Base-by-base conservation (phyloP, 2,329 filamentous ascomycete species). In the Aaosphaeria arxii region DNA sequence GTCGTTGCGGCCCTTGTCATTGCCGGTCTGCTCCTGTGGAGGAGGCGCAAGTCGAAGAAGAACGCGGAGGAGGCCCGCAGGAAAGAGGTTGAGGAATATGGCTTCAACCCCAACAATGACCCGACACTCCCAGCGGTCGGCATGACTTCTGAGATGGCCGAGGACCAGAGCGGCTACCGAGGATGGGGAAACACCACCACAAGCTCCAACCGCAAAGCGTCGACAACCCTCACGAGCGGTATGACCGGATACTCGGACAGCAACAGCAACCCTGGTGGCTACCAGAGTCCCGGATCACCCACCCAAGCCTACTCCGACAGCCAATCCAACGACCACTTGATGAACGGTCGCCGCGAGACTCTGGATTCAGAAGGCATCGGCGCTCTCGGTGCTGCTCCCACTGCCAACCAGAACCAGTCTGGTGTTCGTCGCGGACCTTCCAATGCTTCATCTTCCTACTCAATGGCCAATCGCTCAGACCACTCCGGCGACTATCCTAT, bases 61-160 rank as follows among this genome's bases (percentile, higher is more conserved):
- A 83, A 84, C 54, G 88, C 87, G 11, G 90, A 94, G 64, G 94
- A 96, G 67, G 84, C 91, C 61, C 84, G 94, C 44, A 84, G 91
- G 54, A 96, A 96, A 74, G 94, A 99, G 72, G 91, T 96, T 7
- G 92, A 97, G 69, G 94, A 97, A 66, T 97, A 97, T 68, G 87
- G 88, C 31, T 97, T 91, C 77, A 97, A 97, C 70, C 94, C 94
- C n/a, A 97, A 97, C 72, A 86, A 91, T 51, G 91, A 96, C 66
- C 90, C 91, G 1, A 90, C 88, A 1, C 77, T 96, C 9, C 84
- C 84, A 6, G 77, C 78, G 7, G 76, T 82, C 11, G 76, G 72
- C 29, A 72, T 77, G 45, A 80, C 79, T 45, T 74, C 80, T 39
- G 85, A 92, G 67, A 91, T 91, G 86, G 80, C 83, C 49, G 89